These are phyloP conservation scores for Pichia californica DNA, from an alignment of 805 yeast species.

Conservation along the genomic window DNA sequence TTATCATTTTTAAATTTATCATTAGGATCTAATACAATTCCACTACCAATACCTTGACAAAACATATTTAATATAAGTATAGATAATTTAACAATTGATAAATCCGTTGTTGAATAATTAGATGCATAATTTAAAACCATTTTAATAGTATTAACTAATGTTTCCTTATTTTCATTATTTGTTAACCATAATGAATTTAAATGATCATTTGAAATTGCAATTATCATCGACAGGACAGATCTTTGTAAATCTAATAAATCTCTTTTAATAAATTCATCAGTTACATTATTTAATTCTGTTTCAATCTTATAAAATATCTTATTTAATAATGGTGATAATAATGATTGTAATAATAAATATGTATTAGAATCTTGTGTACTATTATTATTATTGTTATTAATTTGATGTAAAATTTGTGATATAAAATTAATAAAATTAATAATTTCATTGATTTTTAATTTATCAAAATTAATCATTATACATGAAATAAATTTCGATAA, in stretches of 20 bases:
- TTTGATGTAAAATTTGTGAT: slow-evolving; percentile 81
- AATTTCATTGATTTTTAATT: slow-evolving; percentile 58
- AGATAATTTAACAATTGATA: slow-evolving; percentile 61
- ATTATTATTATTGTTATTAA: slow-evolving; percentile 31
- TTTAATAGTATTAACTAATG: slow-evolving; percentile 54
- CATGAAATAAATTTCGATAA: slow-evolving; percentile 68
- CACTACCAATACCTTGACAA: slow-evolving; percentile 59
- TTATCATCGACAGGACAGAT: slow-evolving; percentile 61
- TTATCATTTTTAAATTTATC: slow-evolving; percentile 46
- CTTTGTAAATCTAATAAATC: slow-evolving; percentile 64
- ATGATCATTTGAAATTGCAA: slow-evolving; percentile 68
- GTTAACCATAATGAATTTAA: slow-evolving; percentile 71
- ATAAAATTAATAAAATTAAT: slow-evolving; percentile 78
- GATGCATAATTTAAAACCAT: slow-evolving; percentile 60
- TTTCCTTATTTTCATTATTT: slow-evolving; percentile 49
- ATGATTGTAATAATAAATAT: slow-evolving; percentile 64
- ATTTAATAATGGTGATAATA: slow-evolving; percentile 66
- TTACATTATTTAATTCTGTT: slow-evolving; percentile 15
- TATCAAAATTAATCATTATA: slow-evolving; percentile 49
- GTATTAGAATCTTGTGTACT: slow-evolving; percentile 48
- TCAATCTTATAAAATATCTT: slow-evolving; percentile 45
- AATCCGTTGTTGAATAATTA: slow-evolving; percentile 47
- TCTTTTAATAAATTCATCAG: slow-evolving; percentile 35
- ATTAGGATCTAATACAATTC: slow-evolving; percentile 53
- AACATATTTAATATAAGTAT: slow-evolving; percentile 62